Evolutionary conservation across 805 yeast species (phyloP), one percentile per base, ranked within the genome.

Genomic region (Candida yuanshanica): DNA sequence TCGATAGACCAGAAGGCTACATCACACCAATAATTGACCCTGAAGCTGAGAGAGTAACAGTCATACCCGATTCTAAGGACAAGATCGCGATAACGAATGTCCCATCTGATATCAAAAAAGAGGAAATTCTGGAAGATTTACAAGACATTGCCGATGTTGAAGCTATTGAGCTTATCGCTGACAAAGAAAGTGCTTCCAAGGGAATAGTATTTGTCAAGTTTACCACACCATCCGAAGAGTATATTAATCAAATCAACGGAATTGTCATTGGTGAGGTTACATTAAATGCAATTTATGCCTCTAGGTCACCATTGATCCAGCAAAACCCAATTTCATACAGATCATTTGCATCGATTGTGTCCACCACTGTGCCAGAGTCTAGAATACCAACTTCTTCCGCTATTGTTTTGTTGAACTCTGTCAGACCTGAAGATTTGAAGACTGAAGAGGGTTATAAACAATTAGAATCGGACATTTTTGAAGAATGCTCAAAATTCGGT

Each of bases 351-450:
- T 39, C 47, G 14, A 27, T 54, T 21, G 58, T 49, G 4, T 14
- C 23, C 13, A 37, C 46, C 1, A 43, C 35, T 14, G 9, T 21
- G n/a, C 9, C 25, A 11, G 27, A 32, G 35, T 10, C 26, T 3
- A 34, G 23, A 7, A 26, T 25, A 4, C 26, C 11, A 12, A 54
- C 53, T 29, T 59, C 79, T 0, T 69, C 58, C 13, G 87, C 84
- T 1, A 55, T 90, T 7, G 78, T 83, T 42, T 60, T 89, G 4
- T 58, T 85, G 27, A 90, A 89, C 53, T 65, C 78, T 35, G 70
- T 86, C 2, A 72, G 82, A 3, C 73, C 81, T 1, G 77, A 77
- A 26, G 95, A 85, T 47, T 60, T 86, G 40, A 60, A 70, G 17
- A 77, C 77, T 33, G 75, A 70, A 20, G 57, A 56, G 0, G 71